Conservation (phyloP, 148 eudicot species). For the Heliamphora exappendiculata region DNA sequence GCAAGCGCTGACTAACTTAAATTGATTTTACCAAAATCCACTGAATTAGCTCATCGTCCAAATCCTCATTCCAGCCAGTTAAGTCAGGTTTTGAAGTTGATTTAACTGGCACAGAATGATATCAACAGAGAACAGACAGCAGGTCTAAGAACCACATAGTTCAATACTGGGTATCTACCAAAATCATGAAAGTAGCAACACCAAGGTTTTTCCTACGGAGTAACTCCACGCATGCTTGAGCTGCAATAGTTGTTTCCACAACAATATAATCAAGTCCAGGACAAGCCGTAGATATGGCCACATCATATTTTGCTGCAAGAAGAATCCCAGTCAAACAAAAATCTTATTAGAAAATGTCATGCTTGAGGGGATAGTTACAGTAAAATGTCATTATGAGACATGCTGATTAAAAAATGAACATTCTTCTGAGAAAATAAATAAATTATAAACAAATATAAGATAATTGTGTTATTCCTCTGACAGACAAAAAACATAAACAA, state of each 20-base stretch:
- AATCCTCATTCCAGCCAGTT: background rate
- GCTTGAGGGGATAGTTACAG: background rate
- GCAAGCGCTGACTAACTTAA: background rate
- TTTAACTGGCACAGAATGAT: background rate
- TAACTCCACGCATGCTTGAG: constrained; percentile 89
- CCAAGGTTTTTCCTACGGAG: constrained; percentile 85
- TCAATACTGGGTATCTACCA: constrained; percentile 40
- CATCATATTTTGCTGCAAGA: constrained; percentile 75
- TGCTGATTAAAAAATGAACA: background rate
- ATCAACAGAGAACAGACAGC: background rate
- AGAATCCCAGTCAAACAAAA: constrained; percentile 7
- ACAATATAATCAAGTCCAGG: constrained; percentile 92
- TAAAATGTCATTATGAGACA: background rate
- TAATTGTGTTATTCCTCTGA: background rate
- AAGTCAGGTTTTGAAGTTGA: background rate
- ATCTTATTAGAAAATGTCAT: background rate
- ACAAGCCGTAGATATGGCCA: constrained; percentile 95
- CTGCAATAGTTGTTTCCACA: constrained; percentile 88
- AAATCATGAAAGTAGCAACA: constrained; percentile 95
- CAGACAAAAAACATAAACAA: background rate
- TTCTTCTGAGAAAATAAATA: background rate
- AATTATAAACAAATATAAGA: background rate
- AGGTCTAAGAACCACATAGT: background rate
- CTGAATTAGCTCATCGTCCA: background rate
- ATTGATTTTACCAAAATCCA: background rate